Evolutionary conservation across 179 eudicot genomes (phyloP), one percentile per base, ranked within the genome.

Genomic region (Kewa caespitosa): DNA sequence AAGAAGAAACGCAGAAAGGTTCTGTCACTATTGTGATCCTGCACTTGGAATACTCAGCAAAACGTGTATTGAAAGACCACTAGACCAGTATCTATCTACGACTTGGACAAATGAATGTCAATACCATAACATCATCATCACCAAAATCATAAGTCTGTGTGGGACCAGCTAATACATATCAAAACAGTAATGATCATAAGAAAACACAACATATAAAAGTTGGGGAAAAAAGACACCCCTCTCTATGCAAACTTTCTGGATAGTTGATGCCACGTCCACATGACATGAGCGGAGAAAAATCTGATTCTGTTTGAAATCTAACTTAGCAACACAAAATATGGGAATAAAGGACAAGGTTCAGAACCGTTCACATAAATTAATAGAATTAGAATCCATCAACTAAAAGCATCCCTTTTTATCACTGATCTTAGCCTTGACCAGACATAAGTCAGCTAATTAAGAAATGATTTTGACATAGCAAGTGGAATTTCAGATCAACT

Each of bases 391-490:
- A 62, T 70, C 28, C 14, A 15, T 71, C 30, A n/a, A 76, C 60
- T n/a, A 33, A 79, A 74, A 79, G 70, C n/a, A 78, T 48, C 62
- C 65, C 22, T 23, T 66, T 52, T 57, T 60, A 70, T 14, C 33
- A 43, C 74, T 34, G 61, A 38, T 70, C 64, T 55, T 34, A 38
- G 25, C 33, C 50, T 80, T 70, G 76, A 75, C 79, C 79, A 52
- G 38, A 70, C 75, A 74, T 43, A 63, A 64, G 75, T 70, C 83
- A 70, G 76, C 75, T 39, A 74, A 80, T 76, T 39, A 80, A 70
- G 61, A 70, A 71, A 63, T 70, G 79, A 75, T 70, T 70, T 42
- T 69, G 54, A 67, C 72, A 63, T 25, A 64, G 71, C 28, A 54
- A 65, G 72, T 75, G 79, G 71, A 63, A 69, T 50, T 64, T 55